phyloP scores from a whole-genome alignment of 345 rosid genomes.

The Excoecaria agallocha region DNA sequence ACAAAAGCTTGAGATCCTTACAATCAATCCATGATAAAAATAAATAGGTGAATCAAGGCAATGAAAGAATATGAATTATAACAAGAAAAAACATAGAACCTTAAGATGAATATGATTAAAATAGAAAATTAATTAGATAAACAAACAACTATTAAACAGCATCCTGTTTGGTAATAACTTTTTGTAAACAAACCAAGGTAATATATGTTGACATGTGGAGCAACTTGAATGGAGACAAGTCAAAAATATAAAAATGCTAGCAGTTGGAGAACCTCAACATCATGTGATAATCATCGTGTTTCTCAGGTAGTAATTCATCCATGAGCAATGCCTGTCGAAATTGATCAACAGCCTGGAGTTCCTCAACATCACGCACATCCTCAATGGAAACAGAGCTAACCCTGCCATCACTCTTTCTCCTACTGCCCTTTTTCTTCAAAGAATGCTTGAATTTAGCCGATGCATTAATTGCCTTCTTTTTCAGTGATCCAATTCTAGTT shows the following conservation, averaged over 20 bases:
- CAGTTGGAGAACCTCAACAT: slow-evolving; percentile 60
- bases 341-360: slow-evolving; percentile 79
- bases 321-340: slow-evolving; percentile 76
- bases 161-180: background rate
- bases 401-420: slow-evolving; percentile 79
- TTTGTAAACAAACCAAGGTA: background rate
- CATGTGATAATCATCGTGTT: slow-evolving; percentile 91
- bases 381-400: slow-evolving; percentile 98
- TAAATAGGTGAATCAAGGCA: background rate
- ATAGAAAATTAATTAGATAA: background rate
- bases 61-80: background rate
- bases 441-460: slow-evolving; percentile 89
- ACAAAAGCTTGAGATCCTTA: background rate
- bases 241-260: background rate
- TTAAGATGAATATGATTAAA: background rate
- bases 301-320: slow-evolving; percentile 83
- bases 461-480: slow-evolving; percentile 92
- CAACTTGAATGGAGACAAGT: background rate
- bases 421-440: slow-evolving; percentile 73
- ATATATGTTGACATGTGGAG: background rate
- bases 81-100: background rate
- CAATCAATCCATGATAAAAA: background rate
- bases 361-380: slow-evolving; percentile 90
- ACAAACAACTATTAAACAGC: background rate
- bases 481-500: slow-evolving; percentile 84